Base-by-base conservation (phyloP, 371 early-diverging fungal species). In the Parasitella parasitica region DNA sequence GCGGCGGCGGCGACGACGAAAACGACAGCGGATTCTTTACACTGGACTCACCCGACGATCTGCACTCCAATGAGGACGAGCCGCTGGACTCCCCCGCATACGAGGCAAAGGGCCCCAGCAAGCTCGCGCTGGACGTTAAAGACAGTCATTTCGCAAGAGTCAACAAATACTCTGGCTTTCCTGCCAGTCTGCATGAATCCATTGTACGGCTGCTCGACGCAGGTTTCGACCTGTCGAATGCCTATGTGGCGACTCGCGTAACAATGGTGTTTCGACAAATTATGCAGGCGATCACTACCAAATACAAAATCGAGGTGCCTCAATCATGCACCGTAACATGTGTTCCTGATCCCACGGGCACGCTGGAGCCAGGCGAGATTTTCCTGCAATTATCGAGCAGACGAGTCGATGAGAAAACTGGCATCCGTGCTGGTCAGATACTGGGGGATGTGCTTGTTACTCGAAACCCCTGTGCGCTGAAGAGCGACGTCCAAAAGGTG, bases 311-410 rank as follows among this genome's bases (percentile, higher is more conserved):
- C 15, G 75, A 80, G 53, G 70, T 78, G 2, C 54, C 67, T 3
- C 71, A 78, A 53, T 82, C 82, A 1, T 76, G 82, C 22, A 75
- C 75, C 0, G 65, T 82, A 1, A 75, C 73, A 0, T 82, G 82
- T 63, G 61, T 82, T 1, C 78, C 82, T 27, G 82, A 82, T 52
- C 82, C 82, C 0, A 80, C 80, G 2, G 67, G 67, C 0, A 63
- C 68, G 7, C 52, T 82, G 9, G 56, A 73, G 28, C 63, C 61
- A 13, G 77, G 72, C 0, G 71, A 82, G 38, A 52, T 82, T 0
- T 82, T 73, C 41, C 34, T 82, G 26, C 80, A 80, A 27, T 26
- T 82, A 13, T 76, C 80, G 0, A 62, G 46, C 9, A 54, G 76
- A n/a, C 58, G 61, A 22, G 41, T 48, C 11, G 80, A 82, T 65